Evolutionary conservation across 257 asterid genomes (phyloP), one percentile per base, ranked within the genome.

Genomic region (Penstemon barbatus): DNA sequence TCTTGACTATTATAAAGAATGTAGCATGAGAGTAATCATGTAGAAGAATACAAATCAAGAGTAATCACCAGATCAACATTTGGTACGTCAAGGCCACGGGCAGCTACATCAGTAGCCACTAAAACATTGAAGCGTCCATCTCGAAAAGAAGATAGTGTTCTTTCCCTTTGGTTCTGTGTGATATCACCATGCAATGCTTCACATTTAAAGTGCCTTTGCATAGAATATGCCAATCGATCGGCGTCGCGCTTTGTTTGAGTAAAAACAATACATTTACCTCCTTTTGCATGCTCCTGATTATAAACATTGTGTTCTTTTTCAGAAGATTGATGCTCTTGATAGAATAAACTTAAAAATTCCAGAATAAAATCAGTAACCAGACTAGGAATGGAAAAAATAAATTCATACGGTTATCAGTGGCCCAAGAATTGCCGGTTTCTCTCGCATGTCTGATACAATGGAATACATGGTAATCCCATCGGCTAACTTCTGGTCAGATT

Each of bases 171-270:
- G 67, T 77, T 85, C 69, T 93, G 99, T 43, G 97, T 58, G 71
- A 93, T 93, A 67, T 93, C 99, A 52, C 97, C 99, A 78, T 93
- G 99, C 86, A 93, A 77, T 39, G 99, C 89, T 78, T 90, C 96
- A 72, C 99, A 93, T 69, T 66, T 88, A 38, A 82, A 80, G 80
- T 61, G 90, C 72, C 73, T 84, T 77, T 70, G 79, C 90, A 93
- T 65, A 46, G 87, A 78, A 81, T 81, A 63, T 3, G 99, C 89
- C 77, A 93, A 73, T 63, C 88, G 82, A 78, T 93, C 99, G 65
- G 99, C 99, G 79, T 93, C 99, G 18, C 99, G 90, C 78, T 93
- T 93, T 8, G 97, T 93, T 84, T 93, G 97, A 70, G 99, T 93
- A 71, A 93, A 93, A 42, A 93, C 88, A 57, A 93, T 93, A 61